These are phyloP conservation scores for Asterionellopsis glacialis DNA, from an alignment of 108 stramenopile species.

Conservation along the genomic window DNA sequence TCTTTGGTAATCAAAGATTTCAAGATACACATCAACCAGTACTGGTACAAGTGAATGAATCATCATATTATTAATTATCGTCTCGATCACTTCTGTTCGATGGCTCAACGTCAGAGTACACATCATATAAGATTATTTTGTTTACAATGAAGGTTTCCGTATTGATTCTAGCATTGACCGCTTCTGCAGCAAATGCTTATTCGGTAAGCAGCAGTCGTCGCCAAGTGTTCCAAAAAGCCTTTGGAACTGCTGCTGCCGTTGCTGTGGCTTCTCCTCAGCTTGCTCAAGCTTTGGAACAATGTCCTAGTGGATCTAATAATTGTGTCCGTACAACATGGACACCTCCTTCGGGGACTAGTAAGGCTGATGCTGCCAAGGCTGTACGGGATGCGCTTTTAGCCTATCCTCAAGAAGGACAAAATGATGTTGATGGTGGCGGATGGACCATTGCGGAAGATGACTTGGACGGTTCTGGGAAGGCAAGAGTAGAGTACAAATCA, in stretches of 20 bases:
- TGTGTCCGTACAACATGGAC: constrained; percentile 78
- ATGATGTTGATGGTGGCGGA: constrained; percentile 65
- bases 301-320: constrained; percentile 58
- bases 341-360: constrained; percentile 51
- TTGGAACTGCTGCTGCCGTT: not conserved
- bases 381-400: constrained; percentile 42
- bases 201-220: no score
- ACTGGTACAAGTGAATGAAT: no score
- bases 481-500: constrained; percentile 62
- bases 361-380: constrained; percentile 36
- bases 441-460: constrained; percentile 57
- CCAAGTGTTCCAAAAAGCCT: no score
- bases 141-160: no score
- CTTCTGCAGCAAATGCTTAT: no score
- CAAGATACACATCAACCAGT: no score
- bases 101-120: no score
- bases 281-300: constrained; percentile 51
- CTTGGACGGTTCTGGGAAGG: constrained; percentile 33
- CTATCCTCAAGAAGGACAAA: constrained; percentile 56
- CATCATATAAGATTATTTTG: no score
- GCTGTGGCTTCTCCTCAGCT: not conserved
- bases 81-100: no score
- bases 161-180: no score
- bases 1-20: no score
- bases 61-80: no score